phyloP scores from a whole-genome alignment of 345 rosid species.

The Euphorbia tirucalli region DNA sequence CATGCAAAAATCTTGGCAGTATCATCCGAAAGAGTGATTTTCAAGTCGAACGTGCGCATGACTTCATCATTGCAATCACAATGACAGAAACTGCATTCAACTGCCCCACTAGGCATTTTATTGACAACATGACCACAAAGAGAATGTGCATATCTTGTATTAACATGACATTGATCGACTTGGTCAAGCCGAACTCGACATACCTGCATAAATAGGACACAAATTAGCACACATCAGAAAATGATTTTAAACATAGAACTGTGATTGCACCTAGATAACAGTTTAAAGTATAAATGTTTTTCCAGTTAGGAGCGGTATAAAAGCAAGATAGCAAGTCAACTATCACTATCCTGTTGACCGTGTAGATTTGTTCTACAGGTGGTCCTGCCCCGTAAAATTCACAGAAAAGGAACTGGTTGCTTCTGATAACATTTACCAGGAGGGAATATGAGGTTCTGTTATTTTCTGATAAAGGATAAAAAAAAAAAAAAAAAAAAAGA shows the following conservation, averaged over 20 bases:
- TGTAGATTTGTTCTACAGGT: neutral
- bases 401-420: neutral
- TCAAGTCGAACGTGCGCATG: conserved; percentile 61
- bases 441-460: neutral
- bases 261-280: neutral
- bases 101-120: conserved; percentile 35
- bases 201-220: conserved; percentile 41
- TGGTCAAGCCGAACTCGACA: conserved; percentile 71
- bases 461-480: neutral
- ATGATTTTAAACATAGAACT: neutral
- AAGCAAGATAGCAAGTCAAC: neutral
- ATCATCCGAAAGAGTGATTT: conserved; percentile 67
- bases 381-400: neutral
- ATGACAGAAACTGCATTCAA: conserved; percentile 67
- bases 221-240: conserved; percentile 3
- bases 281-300: neutral
- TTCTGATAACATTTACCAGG: neutral
- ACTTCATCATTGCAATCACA: conserved; percentile 42
- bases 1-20: conserved; percentile 56
- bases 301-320: neutral
- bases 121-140: conserved; percentile 66
- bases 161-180: conserved; percentile 58
- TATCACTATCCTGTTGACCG: neutral
- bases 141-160: conserved; percentile 55
- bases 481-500: neutral